Base-by-base conservation (phyloP, 2,329 filamentous ascomycete genomes). In the Monilinia fructicola region DNA sequence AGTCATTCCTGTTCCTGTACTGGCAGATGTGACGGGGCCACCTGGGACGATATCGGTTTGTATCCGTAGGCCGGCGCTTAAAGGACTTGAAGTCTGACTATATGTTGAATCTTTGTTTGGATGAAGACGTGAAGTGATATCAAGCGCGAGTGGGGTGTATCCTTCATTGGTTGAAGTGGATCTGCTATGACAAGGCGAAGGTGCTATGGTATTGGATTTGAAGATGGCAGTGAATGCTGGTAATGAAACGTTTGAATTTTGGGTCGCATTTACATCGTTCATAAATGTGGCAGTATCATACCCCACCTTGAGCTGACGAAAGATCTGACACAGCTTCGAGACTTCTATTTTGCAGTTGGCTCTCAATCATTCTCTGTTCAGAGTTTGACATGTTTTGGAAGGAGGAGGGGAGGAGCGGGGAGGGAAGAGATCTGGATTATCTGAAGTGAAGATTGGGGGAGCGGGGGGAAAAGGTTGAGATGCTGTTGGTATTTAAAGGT, bases 151-250 rank as follows among this genome's bases (percentile, higher is more conserved):
- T 38, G 75, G 70, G 50, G 60, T 68, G 12, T 64, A 66, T 31
- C 40, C 40, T 55, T 68, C 53, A 65, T 62, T 64, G 48, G 62
- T 54, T 53, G 66, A 55, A 12, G 65, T 44, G 35, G 67, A 65
- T 50, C 56, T 21, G 48, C 60, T 71, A 42, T 71, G 72, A 54
- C 73, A 71, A 18, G 74, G 71, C 12, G 78, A 79, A 53, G 79
- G 78, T 31, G 78, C 77, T 71, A 77, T 79, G 18, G 77, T 79
- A 68, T 77, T 77, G 54, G 78, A 76, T 64, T 76, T 73, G 69
- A 81, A 80, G 4, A 69, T 69, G 44, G 69, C 59, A 9, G 68
- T 53, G 21, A 59, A 60, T 28, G 64, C 54, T 60, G 64, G 38
- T 11, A 58, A 50, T 4, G 62, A 35, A 9, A 64, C 31, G 23